Evolutionary conservation across 768 basidiomycete species (phyloP), one percentile per base, ranked within the genome.

Genomic region (Boletellus emodensis): DNA sequence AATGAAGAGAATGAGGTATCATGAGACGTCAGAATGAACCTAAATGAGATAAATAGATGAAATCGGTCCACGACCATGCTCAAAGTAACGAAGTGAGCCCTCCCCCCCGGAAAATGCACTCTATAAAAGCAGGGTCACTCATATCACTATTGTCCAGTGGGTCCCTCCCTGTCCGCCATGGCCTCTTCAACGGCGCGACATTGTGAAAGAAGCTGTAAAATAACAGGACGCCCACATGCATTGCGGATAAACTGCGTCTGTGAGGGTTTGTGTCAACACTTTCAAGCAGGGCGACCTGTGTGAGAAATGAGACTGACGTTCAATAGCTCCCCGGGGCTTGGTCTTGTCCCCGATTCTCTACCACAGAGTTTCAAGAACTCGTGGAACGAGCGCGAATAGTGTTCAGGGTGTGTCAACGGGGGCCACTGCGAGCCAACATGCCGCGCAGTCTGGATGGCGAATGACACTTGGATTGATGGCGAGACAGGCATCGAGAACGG

Each of bases 351-450:
- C 30, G 78, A 75, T 14, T 84, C 82, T 40, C 84, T 75, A 9
- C 85, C 86, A 60, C 87, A 90, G 45, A 78, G 62, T 35, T 70
- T 72, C 57, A 91, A 66, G 66, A 91, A 90, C 20, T 87, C 84
- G 60, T 86, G 85, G 62, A 90, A 86, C 33, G 77, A 72, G 40
- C 80, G 79, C 43, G 86, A 84, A 60, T 78, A 87, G 10, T 79
- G 65, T 42, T 82, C 76, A 8, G 84, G 80, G 17, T 80, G 73
- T 30, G 69, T 64, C 33, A 90, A 62, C 17, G 80, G 70, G 6
- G 88, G 88, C 82, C 84, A 88, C 4, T 82, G 78, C 22, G 82
- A 75, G 7, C 73, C 75, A 11, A 87, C 61, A 24, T 70, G 63
- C 10, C 59, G 58, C 6, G 69, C 51, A 51, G 80, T 74, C 46